Evolutionary conservation across 148 eudicot genomes (phyloP).

Genomic region (Polygonum maritimum): DNA sequence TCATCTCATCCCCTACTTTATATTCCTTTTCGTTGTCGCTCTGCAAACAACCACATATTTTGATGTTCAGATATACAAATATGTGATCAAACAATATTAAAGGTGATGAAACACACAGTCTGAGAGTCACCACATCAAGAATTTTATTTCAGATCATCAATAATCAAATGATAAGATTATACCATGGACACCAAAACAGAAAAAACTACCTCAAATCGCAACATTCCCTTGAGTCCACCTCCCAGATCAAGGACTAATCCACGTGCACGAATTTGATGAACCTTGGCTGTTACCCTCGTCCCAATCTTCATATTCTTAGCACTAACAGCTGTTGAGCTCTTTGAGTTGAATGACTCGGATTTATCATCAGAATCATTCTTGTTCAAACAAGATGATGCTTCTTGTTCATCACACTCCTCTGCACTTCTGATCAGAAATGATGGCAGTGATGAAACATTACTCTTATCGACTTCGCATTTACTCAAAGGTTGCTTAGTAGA

Average conservation of each 20-base stretch:
- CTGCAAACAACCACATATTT: conserved; percentile 25
- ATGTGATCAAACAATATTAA: too few relatives aligned
- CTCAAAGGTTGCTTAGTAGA: conserved; percentile 13
- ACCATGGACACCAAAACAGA: not conserved
- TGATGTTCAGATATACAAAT: too few relatives aligned
- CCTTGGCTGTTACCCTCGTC: conserved; percentile 51
- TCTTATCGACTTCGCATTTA: conserved; percentile 18
- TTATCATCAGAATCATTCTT: conserved; percentile 21
- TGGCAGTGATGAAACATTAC: conserved; percentile 26
- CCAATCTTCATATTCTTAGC: conserved; percentile 59
- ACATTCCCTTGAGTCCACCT: conserved; percentile 78
- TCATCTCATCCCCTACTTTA: conserved; percentile 55
- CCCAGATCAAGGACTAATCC: conserved; percentile 89
- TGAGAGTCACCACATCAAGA: too few relatives aligned
- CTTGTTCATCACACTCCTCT: conserved; percentile 59
- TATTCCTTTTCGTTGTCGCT: conserved; percentile 26
- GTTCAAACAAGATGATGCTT: conserved; percentile 33
- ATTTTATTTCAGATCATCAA: too few relatives aligned
- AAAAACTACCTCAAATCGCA: conserved; percentile 66
- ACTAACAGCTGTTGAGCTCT: conserved; percentile 6
- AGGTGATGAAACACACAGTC: too few relatives aligned
- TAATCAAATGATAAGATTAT: too few relatives aligned
- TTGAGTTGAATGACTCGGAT: not conserved
- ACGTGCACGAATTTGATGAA: conserved; percentile 73
- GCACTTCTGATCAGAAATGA: conserved; percentile 56